Conservation (phyloP, 306 rosid species). For the Glycine soja region DNA sequence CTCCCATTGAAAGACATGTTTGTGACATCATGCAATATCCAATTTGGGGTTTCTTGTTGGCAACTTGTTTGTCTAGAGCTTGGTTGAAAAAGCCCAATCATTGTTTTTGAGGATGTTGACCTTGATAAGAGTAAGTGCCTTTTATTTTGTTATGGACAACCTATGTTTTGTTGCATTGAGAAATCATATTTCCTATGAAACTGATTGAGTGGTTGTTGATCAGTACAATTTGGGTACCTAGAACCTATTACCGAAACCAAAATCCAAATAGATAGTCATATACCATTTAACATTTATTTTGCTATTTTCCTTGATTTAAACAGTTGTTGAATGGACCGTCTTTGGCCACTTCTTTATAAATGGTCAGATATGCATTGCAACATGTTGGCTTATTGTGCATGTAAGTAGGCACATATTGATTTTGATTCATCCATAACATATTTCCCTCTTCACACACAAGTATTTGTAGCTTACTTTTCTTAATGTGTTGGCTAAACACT, state of each 20-base stretch:
- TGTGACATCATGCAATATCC: conserved; percentile 1
- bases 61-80: conserved; percentile 87
- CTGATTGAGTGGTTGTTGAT: background rate
- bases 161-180: background rate
- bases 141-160: background rate
- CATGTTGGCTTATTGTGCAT: conserved; percentile 83
- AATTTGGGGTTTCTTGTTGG: no score
- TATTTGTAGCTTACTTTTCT: conserved; percentile 22
- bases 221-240: conserved; percentile 32
- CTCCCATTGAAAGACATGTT: no score
- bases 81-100: conserved; percentile 85
- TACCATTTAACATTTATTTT: conserved; percentile 19
- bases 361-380: conserved; percentile 96
- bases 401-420: conserved; percentile 58
- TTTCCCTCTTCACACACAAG: conserved; percentile 31
- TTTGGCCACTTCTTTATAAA: conserved; percentile 89
- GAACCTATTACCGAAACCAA: conserved; percentile 15
- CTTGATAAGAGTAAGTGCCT: conserved; percentile 78
- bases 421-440: background rate
- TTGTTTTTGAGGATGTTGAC: conserved; percentile 88
- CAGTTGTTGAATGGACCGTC: conserved; percentile 87
- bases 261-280: background rate
- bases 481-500: background rate
- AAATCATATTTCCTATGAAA: background rate
- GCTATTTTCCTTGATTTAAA: conserved; percentile 44